A percentile compares a stretch with the other conserved stretches of the same genome.
phyloP scores from a whole-genome alignment of 2,329 filamentous ascomycete genomes.

The Coniochaeta hoffmannii region DNA sequence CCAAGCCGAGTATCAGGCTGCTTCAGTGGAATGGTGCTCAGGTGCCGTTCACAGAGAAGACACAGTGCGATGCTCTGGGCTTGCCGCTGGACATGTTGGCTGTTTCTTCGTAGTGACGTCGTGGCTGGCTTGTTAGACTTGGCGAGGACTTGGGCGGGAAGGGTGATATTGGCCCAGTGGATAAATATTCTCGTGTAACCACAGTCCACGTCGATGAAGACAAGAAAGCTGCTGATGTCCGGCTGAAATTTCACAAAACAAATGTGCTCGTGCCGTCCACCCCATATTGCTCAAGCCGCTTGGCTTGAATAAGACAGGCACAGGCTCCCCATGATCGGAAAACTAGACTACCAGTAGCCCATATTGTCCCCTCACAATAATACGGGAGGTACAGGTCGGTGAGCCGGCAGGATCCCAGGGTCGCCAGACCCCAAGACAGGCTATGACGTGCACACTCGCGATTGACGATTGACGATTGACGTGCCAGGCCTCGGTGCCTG shows the following conservation, averaged over 20 bases:
- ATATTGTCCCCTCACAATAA: no score
- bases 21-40: constrained; percentile 20
- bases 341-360: no score
- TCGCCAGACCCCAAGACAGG: neutral
- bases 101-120: neutral
- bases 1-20: constrained; percentile 14
- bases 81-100: constrained; percentile 12
- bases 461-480: neutral
- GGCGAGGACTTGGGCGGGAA: neutral
- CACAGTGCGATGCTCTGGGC: constrained; percentile 15
- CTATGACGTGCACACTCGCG: neutral
- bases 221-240: neutral
- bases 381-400: neutral
- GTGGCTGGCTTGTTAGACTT: neutral
- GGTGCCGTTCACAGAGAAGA: constrained; percentile 14
- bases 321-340: no score
- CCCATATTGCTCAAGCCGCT: neutral
- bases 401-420: neutral
- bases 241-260: neutral
- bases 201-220: no score
- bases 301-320: neutral
- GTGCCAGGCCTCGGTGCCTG: neutral
- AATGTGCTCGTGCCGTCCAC: neutral
- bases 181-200: neutral
- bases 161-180: neutral